Evolutionary conservation across 805 yeast genomes (phyloP), one percentile per base, ranked within the genome.

Genomic region (Suhomyces prunicola): DNA sequence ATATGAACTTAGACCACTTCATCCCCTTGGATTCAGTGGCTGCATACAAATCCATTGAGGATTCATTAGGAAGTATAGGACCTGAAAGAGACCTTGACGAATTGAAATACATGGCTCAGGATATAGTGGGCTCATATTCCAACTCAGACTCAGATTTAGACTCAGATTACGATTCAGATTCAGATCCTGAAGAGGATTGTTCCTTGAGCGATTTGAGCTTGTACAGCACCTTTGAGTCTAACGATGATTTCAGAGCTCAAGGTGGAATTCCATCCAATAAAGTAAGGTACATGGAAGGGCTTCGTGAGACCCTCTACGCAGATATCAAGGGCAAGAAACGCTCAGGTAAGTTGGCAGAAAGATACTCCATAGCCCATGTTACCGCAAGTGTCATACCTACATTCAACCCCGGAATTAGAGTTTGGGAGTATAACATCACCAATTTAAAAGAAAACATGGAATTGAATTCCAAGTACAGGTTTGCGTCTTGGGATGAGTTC

Each of bases 1-100:
- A 90, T 65, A 90, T 90, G 96, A 90, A 90, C 68, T 75, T 89
- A 51, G 96, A 90, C 65, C 96, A 90, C 70, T 89, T 87, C 65
- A 77, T 88, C 45, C 90, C 96, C 0, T 73, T 87, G 55, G 93
- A 90, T 70, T 79, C 90, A 1, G 79, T 77, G 47, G 80, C 81
- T 58, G 89, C 94, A 0, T 85, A 88, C 73, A 76, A 77, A 54
- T 79, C 82, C 6, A 71, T 82, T 48, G 59, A 62, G 39, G 51
- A 63, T 13, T 59, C 60, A 19, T n/a, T 56, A 2, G 55, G 47
- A 57, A 22, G 47, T 50, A 36, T 53, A 55, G 47, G 45, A 17
- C n/a, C 46, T 6, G 23, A 23, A n/a, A 39, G 13, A 5, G 42
- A 39, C n/a, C 17, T 22, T 17, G 33, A 48, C 12, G 47, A 48